These are phyloP conservation scores for Candida railenensis DNA, from an alignment of 805 yeast species.

Conservation along the genomic window DNA sequence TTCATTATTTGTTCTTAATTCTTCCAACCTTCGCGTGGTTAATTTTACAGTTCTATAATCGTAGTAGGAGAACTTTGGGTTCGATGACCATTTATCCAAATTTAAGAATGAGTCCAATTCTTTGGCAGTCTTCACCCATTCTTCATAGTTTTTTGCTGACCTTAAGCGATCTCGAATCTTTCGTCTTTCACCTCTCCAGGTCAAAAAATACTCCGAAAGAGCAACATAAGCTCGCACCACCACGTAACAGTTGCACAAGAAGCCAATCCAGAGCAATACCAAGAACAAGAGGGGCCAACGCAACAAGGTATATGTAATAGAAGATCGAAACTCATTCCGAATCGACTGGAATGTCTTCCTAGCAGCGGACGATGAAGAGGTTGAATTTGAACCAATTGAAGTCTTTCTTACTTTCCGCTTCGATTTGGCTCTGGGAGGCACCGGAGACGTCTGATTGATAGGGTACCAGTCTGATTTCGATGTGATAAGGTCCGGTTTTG, in stretches of 20 bases:
- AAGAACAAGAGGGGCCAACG: conserved; percentile 65
- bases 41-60: conserved; percentile 60
- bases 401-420: background rate
- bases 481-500: conserved; percentile 18
- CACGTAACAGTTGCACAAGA: conserved; percentile 51
- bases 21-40: conserved; percentile 43
- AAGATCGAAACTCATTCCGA: conserved; percentile 38
- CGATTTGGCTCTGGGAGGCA: background rate
- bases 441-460: background rate
- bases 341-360: conserved; percentile 9
- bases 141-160: conserved; percentile 49
- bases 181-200: conserved; percentile 61
- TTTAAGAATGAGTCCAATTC: conserved; percentile 56
- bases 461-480: conserved; percentile 30
- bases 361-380: background rate
- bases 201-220: conserved; percentile 54
- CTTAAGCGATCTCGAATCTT: conserved; percentile 50
- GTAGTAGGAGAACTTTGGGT: conserved; percentile 63
- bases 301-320: conserved; percentile 39
- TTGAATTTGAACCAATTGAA: background rate
- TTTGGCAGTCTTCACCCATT: conserved; percentile 62
- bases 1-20: conserved; percentile 28
- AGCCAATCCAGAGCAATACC: conserved; percentile 52
- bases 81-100: conserved; percentile 61
- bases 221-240: conserved; percentile 60